phyloP scores from a whole-genome alignment of 2,329 filamentous ascomycete species.

The Aphanoascus verrucosus region DNA sequence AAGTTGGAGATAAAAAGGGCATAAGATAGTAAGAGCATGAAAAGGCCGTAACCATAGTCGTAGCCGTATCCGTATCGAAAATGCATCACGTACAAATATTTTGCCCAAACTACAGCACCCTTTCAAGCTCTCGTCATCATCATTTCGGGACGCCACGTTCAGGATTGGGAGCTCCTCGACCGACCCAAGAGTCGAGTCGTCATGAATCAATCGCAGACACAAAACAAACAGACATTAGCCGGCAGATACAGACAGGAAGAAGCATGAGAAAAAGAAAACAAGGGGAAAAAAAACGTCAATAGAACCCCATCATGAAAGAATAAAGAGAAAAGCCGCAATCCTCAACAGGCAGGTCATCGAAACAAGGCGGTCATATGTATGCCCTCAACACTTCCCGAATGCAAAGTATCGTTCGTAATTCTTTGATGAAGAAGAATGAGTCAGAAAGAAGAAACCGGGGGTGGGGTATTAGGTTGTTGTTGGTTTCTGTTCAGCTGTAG shows the following conservation, averaged over 20 bases:
- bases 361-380: not conserved
- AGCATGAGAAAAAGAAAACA: constrained; percentile 10
- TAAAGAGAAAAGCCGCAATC: not conserved
- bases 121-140: not conserved
- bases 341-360: not conserved
- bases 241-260: constrained; percentile 9
- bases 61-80: no score
- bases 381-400: not conserved
- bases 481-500: constrained; percentile 17
- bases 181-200: not conserved
- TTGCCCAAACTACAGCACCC: not conserved
- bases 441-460: constrained; percentile 9
- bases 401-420: constrained; percentile 1
- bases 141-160: not conserved
- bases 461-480: constrained; percentile 23
- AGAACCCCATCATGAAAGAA: not conserved
- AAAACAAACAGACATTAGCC: not conserved
- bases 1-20: not conserved
- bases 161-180: not conserved
- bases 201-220: no score
- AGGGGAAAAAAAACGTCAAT: constrained; percentile 13
- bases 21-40: not conserved
- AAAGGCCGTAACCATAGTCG: not conserved
- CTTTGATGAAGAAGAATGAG: not conserved
- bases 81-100: constrained; percentile 2